Evolutionary conservation across 2,329 filamentous ascomycete genomes (phyloP), one percentile per base, ranked within the genome.

Genomic region (Trichoderma atrobrunneum): DNA sequence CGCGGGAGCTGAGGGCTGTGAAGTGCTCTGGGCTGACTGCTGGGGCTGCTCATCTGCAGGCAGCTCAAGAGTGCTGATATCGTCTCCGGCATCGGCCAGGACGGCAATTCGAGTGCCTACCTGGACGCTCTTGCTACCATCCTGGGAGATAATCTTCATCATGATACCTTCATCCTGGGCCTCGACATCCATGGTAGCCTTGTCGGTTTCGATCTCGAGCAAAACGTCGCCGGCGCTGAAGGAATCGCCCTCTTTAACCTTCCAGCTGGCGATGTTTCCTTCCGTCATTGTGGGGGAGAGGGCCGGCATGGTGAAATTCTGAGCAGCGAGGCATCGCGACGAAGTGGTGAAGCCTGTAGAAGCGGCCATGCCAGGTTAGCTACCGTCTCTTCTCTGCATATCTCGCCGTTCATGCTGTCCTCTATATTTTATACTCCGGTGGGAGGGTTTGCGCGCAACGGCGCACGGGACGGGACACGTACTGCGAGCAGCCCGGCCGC

Each of bases 281-380:
- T 97, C 94, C 74, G 93, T 97, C 94, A 97, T 97, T 72, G 94
- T 97, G 71, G 94, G 94, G 74, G 93, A 97, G 74, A 97, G 88
- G 54, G 94, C 94, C 30, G 94, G 94, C 94, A 97, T 97, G 70
- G 90, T 92, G 84, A 97, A 94, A 83, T 95, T 96, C 75, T 94
- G 91, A 28, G 93, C 94, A 64, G 92, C 93, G 77, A 91, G 86
- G 77, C 85, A 86, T 76, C 87, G 84, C 72, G 89, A 83, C 70
- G 89, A 89, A 56, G 90, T 89, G 76, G 87, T 86, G 81, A 93
- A 90, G 77, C 87, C 92, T 94, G 57, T 65, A 54, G n/a, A 18
- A 32, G 3, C n/a, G 18, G 14, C 10, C 34, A 32, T 32, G 7
- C 11, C 36, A 24, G 18, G 39, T 69, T 28, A 69, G 65, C 56